Conservation (phyloP, 2,329 filamentous ascomycete genomes). For the Knufia fluminis region DNA sequence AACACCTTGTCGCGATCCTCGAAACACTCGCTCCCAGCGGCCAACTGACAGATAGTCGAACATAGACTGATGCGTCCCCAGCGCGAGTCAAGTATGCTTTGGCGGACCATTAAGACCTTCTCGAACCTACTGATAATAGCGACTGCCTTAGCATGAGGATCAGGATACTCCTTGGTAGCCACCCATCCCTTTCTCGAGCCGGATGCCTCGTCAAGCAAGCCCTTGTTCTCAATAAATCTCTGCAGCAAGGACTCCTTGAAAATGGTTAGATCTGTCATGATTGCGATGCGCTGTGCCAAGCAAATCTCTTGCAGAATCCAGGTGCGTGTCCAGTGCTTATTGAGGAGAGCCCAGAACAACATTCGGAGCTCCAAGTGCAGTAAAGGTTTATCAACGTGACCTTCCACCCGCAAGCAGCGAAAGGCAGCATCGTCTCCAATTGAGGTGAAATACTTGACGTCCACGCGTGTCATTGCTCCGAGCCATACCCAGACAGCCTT, state of each 20-base stretch:
- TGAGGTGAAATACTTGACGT: neutral
- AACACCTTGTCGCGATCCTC: neutral
- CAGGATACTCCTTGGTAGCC: neutral
- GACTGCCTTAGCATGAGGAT: neutral
- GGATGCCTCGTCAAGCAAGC: no score
- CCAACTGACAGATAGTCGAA: neutral
- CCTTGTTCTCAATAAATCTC: neutral
- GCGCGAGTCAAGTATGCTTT: neutral
- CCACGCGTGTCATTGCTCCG: constrained; percentile 9
- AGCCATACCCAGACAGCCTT: constrained; percentile 21
- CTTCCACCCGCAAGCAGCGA: neutral
- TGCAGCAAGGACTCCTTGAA: neutral
- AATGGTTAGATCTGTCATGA: neutral
- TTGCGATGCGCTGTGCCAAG: neutral
- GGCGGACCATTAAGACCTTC: neutral
- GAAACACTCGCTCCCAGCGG: neutral
- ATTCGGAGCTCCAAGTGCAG: neutral
- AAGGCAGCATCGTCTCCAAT: neutral
- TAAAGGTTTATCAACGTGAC: neutral
- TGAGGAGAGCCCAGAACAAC: neutral
- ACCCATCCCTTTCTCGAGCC: neutral
- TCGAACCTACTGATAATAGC: neutral
- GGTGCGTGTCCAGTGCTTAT: constrained; percentile 1
- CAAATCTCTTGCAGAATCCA: constrained; percentile 3
- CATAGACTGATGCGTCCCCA: neutral